Conservation (phyloP, 129 eudicot genomes). For the Tagetes erecta region DNA sequence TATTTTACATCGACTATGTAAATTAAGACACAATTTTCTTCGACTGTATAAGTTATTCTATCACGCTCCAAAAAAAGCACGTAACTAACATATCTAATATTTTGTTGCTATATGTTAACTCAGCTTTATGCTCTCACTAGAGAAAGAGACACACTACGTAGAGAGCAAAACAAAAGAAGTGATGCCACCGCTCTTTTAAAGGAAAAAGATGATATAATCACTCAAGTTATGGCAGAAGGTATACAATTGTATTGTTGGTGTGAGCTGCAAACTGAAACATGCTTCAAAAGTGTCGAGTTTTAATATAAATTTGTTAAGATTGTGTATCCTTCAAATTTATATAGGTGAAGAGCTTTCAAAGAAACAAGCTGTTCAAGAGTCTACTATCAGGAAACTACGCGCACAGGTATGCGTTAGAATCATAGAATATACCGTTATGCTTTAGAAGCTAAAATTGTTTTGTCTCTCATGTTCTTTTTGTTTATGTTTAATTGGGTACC, state of each 20-base stretch:
- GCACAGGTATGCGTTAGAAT: constrained; percentile 82
- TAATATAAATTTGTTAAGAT: neutral
- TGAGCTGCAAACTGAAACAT: neutral
- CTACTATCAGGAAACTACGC: constrained; percentile 77
- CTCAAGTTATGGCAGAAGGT: constrained; percentile 98
- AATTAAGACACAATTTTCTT: neutral
- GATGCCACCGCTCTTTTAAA: constrained; percentile 89
- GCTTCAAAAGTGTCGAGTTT: constrained; percentile 7
- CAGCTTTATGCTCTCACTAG: constrained; percentile 70
- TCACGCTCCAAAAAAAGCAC: constrained; percentile 8
- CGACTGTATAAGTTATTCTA: constrained; percentile 1
- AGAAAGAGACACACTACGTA: constrained; percentile 91
- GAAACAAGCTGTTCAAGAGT: constrained; percentile 98
- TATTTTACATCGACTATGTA: neutral
- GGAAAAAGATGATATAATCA: constrained; percentile 95
- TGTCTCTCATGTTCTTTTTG: constrained; percentile 15
- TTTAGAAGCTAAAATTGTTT: constrained; percentile 5
- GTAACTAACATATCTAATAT: neutral
- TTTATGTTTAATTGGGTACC: constrained; percentile 39
- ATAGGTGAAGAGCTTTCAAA: constrained; percentile 93
- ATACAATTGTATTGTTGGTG: neutral
- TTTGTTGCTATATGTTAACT: constrained; percentile 20
- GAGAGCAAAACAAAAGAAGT: constrained; percentile 83
- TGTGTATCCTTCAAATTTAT: constrained; percentile 18
- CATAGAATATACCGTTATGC: neutral